phyloP scores from a whole-genome alignment of 2,329 filamentous ascomycete species.

The Penicillium sp. region DNA sequence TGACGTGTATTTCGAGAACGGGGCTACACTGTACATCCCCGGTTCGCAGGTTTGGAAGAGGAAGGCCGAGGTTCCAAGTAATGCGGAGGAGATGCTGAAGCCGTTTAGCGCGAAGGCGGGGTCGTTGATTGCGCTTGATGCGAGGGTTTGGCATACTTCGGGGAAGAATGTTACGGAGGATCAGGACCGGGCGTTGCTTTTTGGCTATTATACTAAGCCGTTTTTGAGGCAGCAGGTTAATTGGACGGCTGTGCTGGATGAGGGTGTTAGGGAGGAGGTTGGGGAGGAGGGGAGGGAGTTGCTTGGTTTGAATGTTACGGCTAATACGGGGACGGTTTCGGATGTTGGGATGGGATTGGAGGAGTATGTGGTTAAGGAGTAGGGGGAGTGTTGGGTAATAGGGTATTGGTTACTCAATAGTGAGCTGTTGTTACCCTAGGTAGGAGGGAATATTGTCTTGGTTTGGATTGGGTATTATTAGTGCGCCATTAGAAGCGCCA shows the following conservation, averaged over 20 bases:
- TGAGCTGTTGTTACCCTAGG: no score
- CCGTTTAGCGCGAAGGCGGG: neutral
- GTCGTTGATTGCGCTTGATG: neutral
- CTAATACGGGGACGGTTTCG: neutral
- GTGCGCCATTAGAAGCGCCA: slow-evolving; percentile 43
- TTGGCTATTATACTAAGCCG: neutral
- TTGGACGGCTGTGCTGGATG: no score
- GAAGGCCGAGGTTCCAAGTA: neutral
- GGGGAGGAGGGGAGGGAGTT: neutral
- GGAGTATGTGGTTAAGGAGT: neutral
- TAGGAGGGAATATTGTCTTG: no score
- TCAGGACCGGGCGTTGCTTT: neutral
- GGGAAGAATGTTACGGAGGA: neutral
- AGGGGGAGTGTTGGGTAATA: no score
- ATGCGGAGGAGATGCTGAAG: neutral
- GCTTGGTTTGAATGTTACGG: neutral
- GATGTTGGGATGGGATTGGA: neutral
- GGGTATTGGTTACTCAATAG: no score
- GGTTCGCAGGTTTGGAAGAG: neutral
- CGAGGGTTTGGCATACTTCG: neutral
- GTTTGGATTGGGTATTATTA: no score
- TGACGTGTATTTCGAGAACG: neutral
- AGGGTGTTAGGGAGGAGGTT: neutral
- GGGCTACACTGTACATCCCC: neutral
- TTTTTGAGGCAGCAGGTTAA: neutral